phyloP scores from a whole-genome alignment of 345 rosid species.

The Populus nigra region DNA sequence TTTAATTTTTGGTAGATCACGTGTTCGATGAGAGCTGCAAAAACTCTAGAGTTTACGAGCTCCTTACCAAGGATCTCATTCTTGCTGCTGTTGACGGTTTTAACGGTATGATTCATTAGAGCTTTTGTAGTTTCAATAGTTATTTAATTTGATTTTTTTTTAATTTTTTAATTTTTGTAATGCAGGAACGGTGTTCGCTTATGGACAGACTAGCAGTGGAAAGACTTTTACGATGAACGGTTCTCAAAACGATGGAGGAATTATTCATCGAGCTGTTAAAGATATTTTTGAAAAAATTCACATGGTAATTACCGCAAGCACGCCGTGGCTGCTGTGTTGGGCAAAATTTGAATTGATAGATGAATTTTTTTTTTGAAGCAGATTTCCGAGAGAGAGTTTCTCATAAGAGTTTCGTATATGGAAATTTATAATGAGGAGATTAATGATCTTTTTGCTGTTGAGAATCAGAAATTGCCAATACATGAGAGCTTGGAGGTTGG shows the following conservation, averaged over 20 bases:
- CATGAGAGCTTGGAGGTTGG: constrained; percentile 93
- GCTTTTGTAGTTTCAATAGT: not conserved
- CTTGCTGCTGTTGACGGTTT: constrained; percentile 80
- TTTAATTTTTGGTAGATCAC: constrained; percentile 46
- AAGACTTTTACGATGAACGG: constrained; percentile 98
- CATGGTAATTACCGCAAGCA: constrained; percentile 30
- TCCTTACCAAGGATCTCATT: constrained; percentile 74
- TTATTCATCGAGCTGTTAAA: constrained; percentile 68
- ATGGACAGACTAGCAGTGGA: constrained; percentile 99
- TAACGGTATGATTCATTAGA: constrained; percentile 46
- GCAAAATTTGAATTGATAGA: not conserved
- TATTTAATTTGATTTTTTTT: not conserved
- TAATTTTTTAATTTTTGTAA: not conserved
- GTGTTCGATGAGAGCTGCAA: constrained; percentile 70
- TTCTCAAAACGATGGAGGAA: constrained; percentile 66
- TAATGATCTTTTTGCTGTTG: constrained; percentile 74
- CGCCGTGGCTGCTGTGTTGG: not conserved
- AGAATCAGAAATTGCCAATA: constrained; percentile 78
- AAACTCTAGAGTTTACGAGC: constrained; percentile 65
- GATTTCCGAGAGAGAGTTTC: constrained; percentile 83
- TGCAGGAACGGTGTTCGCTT: constrained; percentile 88
- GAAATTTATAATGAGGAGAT: constrained; percentile 94
- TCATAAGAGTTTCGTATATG: constrained; percentile 90
- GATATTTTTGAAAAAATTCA: constrained; percentile 64
- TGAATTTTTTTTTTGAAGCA: constrained; percentile 31